phyloP scores from a whole-genome alignment of 2,329 filamentous ascomycete species.

The Trichoderma hamatum region DNA sequence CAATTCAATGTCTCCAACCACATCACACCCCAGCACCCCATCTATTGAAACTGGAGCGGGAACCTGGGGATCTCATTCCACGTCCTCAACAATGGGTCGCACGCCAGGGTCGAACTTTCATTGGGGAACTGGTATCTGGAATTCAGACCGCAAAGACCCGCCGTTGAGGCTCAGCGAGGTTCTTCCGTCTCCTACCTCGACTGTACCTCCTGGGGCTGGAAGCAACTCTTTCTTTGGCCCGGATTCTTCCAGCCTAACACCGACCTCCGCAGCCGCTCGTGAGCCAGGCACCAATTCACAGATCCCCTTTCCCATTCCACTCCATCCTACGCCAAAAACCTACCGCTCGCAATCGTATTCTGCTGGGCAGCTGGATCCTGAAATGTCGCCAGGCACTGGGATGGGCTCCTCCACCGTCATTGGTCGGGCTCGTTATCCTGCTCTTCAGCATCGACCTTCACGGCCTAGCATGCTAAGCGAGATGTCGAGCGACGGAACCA shows the following conservation, averaged over 20 bases:
- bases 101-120: conserved; percentile 59
- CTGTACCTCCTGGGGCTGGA: conserved; percentile 50
- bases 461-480: conserved; percentile 76
- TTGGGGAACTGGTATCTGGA: conserved; percentile 85
- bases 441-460: conserved; percentile 79
- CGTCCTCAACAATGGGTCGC: conserved; percentile 54
- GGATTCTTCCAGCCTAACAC: conserved; percentile 47
- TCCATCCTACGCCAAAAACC: conserved; percentile 88
- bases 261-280: conserved; percentile 55
- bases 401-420: conserved; percentile 54
- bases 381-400: conserved; percentile 47
- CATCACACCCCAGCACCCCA: conserved; percentile 80
- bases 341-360: conserved; percentile 97
- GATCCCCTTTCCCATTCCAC: conserved; percentile 83
- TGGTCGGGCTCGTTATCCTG: conserved; percentile 62
- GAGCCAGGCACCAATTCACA: conserved; percentile 62
- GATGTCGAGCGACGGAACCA: conserved; percentile 64
- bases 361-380: conserved; percentile 83
- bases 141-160: conserved; percentile 74
- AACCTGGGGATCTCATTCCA: conserved; percentile 57
- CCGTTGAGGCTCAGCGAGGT: conserved; percentile 75
- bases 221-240: conserved; percentile 53
- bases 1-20: conserved; percentile 75
- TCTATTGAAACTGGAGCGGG: conserved; percentile 62
- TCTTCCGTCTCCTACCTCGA: conserved; percentile 73